Conservation (phyloP, 2,329 filamentous ascomycete species). For the Lachnellula willkommii region DNA sequence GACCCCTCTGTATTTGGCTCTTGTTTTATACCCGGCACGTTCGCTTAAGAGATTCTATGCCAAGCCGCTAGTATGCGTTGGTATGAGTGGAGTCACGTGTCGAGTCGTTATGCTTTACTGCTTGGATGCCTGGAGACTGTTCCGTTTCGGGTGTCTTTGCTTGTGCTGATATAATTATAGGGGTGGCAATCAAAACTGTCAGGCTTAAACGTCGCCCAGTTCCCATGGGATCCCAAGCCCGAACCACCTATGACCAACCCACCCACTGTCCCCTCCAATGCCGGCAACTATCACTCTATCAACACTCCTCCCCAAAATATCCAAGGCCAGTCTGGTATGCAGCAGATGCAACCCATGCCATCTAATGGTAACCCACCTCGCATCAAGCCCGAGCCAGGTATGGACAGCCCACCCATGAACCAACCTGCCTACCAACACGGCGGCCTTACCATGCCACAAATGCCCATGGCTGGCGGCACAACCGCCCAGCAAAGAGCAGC, state of each 20-base stretch:
- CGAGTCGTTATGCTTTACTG: conserved; percentile 10
- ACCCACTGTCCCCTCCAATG: conserved; percentile 31
- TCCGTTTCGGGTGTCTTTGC: conserved; percentile 3
- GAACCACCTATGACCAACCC: conserved; percentile 42
- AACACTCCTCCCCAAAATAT: conserved; percentile 17
- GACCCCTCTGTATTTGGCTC: conserved; percentile 30
- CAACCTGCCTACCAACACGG: conserved; percentile 17
- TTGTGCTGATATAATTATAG: conserved; percentile 43
- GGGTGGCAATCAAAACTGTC: conserved; percentile 93
- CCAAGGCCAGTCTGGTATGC: conserved; percentile 14
- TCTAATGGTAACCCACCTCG: conserved; percentile 25
- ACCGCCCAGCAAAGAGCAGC: conserved; percentile 51
- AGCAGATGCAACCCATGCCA: conserved; percentile 17
- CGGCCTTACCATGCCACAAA: conserved; percentile 25
- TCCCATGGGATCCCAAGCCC: conserved; percentile 91
- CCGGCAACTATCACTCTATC: conserved; percentile 26
- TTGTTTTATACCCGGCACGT: conserved; percentile 28
- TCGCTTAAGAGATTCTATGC: conserved; percentile 23
- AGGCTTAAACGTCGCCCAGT: conserved; percentile 74
- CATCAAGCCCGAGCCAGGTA: conserved; percentile 41
- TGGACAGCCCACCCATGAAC: conserved; percentile 22
- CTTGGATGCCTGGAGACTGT: not conserved
- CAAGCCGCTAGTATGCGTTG: conserved; percentile 23
- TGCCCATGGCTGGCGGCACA: conserved; percentile 17
- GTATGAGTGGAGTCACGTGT: conserved; percentile 16